These are phyloP conservation scores for Umbelopsis ramanniana DNA, from an alignment of 192 early-diverging fungal species.

Conservation along the genomic window DNA sequence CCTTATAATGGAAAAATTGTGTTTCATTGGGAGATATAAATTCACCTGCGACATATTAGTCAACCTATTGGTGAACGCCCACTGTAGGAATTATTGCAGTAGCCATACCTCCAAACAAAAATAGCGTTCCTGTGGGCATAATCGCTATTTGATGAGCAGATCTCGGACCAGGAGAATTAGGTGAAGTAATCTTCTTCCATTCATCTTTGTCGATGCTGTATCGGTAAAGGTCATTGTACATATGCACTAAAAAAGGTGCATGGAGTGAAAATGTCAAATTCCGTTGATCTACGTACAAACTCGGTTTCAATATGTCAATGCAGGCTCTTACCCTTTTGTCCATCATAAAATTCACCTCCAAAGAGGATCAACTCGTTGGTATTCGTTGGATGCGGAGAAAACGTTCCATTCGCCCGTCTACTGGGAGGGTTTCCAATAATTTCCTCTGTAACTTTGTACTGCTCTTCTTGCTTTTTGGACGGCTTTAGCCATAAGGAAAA, in stretches of 20 bases:
- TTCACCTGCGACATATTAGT: slow-evolving; percentile 41
- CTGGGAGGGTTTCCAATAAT: slow-evolving; percentile 49
- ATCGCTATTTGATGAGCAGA: slow-evolving; percentile 70
- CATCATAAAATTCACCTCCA: slow-evolving; percentile 73
- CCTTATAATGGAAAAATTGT: slow-evolving; percentile 71
- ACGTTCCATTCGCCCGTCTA: slow-evolving; percentile 61
- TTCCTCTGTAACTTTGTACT: slow-evolving; percentile 62
- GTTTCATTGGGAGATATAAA: slow-evolving; percentile 67
- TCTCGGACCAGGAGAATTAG: slow-evolving; percentile 70
- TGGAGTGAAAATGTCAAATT: no score
- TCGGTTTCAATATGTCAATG: neutral
- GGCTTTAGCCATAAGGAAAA: neutral
- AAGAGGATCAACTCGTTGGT: slow-evolving; percentile 64
- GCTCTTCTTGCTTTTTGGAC: slow-evolving; percentile 46
- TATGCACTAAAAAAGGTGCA: slow-evolving; percentile 20
- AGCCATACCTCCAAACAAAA: slow-evolving; percentile 63
- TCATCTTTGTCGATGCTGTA: slow-evolving; percentile 71
- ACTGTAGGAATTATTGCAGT: neutral
- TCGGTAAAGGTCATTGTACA: slow-evolving; percentile 73
- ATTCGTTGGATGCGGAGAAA: slow-evolving; percentile 65
- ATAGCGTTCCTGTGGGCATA: slow-evolving; percentile 61
- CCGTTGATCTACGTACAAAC: neutral
- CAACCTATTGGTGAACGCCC: neutral
- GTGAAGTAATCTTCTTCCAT: slow-evolving; percentile 66
- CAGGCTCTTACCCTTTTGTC: slow-evolving; percentile 33